Base-by-base conservation (phyloP, 768 basidiomycete genomes). In the Russula sp. region DNA sequence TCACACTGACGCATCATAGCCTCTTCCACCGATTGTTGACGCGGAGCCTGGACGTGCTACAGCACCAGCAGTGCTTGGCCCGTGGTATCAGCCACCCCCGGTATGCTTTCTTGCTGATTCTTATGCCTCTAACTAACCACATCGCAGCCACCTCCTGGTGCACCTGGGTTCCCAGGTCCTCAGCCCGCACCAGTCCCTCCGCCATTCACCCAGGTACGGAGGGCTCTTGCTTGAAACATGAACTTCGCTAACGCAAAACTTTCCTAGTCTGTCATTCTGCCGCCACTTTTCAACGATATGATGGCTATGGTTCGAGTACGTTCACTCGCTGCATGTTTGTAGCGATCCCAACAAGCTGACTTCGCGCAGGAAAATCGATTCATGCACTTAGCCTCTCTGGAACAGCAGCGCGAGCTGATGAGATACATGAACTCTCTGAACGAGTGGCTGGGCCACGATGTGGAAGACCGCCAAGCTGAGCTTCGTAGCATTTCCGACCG, bases 361-460 rank as follows among this genome's bases (percentile, higher is more conserved):
- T 57, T 27, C 54, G 20, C 51, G 3, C 66, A 92, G 90, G 87
- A 91, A 76, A 90, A 88, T 72, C 86, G 86, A 4, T 73, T 83
- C 6, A 87, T 87, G 0, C 87, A 89, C 71, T 73, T 84, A 20
- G 89, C 88, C 0, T 87, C 87, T 32, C 81, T 91, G 14, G 86
- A 88, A 52, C 89, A 92, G 69, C 89, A 89, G 67, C 80, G 88
- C 44, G 88, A 89, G 70, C 75, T 91, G 55, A 89, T 89, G 82
- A 77, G 87, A 57, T 92, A 94, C 67, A 86, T 94, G 82, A 71
- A 81, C 53, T 82, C 79, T 2, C 75, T 93, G 37, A 94, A 93
- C 66, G 80, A 83, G 39, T 94, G 91, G 91, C 75, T 94, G 16
- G 85, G 80, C 60, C 81, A 85, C 39, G 91, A 94, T 71, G 89